Base-by-base conservation (phyloP, 2,329 filamentous ascomycete species). In the Colletotrichum falcatum region DNA sequence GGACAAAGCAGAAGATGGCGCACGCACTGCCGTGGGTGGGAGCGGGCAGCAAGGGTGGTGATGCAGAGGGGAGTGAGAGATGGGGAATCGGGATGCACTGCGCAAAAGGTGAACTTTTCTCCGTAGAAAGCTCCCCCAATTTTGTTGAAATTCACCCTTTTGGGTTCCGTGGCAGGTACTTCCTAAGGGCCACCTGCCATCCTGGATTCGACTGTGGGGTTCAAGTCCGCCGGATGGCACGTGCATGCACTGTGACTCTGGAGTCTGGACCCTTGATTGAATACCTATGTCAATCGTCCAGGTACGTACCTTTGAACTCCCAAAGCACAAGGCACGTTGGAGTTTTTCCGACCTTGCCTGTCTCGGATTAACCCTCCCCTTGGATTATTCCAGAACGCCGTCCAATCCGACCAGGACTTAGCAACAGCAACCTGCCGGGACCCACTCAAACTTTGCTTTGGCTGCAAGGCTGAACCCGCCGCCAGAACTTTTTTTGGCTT, bases 81-180 rank as follows among this genome's bases (percentile, higher is more conserved):
- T 71, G 67, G 66, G 58, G 65, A 72, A 73, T 66, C 70, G 54
- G 59, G 53, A 58, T 61, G 61, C 49, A 46, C 61, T 37, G 56
- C 66, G 56, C 61, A 51, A 53, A 46, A 61, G 60, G 65, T 70
- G 56, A 70, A 72, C 66, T 67, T 70, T 70, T 70, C 66, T 67
- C 61, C 46, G 63, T 12, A 44, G 69, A 59, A 39, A 56, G 37
- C n/a, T 49, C 66, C 69, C 63, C 61, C 62, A 70, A 59, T 72
- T 72, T 72, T 71, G 70, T 71, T 72, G 70, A 71, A 72, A 73
- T 71, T 71, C 69, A 72, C 71, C 61, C 64, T 65, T n/a, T n/a
- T 72, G 65, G 64, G 65, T 63, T 62, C 69, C 61, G 66, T 66
- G 61, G 71, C 64, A 56, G 64, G 65, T 71, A 71, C 65, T 68